Evolutionary conservation across 495 filamentous ascomycete genomes (phyloP).

Genomic region (Aspergillus incahuasiensis): DNA sequence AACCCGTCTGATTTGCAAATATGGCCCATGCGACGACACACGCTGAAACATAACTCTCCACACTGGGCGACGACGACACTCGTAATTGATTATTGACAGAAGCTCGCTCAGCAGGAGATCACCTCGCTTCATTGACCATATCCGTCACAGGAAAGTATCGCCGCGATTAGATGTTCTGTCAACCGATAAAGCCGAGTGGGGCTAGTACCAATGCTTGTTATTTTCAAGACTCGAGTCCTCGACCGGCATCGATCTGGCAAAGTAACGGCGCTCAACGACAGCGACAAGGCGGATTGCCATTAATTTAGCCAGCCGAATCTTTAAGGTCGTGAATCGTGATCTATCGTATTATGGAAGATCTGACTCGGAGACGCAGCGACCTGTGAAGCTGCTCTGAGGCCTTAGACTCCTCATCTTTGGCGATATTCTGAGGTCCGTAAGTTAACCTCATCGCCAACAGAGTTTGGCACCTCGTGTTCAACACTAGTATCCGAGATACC

Average conservation of each 20-base stretch:
- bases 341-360: neutral
- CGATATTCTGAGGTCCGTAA: neutral
- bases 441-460: neutral
- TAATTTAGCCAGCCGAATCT: neutral
- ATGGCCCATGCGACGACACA: neutral
- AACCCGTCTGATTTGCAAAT: neutral
- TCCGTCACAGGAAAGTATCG: neutral
- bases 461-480: conserved; percentile 13
- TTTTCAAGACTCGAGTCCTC: neutral
- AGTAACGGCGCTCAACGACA: neutral
- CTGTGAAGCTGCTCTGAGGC: neutral
- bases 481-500: conserved; percentile 2
- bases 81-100: neutral
- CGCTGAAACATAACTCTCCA: conserved; percentile 10
- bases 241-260: neutral
- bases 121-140: neutral
- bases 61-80: neutral
- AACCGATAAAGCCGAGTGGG: neutral
- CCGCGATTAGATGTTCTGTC: neutral
- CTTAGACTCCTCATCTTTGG: neutral
- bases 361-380: neutral
- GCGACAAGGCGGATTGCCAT: neutral
- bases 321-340: neutral
- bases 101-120: neutral
- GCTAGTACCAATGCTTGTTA: neutral